phyloP scores from a whole-genome alignment of 106 monocot species.

The Dendrobium huoshanense region DNA sequence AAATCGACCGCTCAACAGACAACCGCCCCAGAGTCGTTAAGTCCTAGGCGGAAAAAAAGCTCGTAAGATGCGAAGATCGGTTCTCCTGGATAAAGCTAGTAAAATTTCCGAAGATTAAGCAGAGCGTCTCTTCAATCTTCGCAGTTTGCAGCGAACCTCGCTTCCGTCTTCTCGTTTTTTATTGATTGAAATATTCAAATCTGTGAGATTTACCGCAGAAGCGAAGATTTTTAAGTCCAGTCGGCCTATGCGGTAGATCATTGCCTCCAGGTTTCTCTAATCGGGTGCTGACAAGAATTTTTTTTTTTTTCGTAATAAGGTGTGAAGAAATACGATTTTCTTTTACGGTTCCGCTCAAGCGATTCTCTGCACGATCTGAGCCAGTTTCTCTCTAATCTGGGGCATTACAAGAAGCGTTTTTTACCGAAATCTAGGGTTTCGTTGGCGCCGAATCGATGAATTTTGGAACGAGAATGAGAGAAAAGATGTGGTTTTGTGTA shows the following conservation, averaged over 20 bases:
- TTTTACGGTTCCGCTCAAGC: too few relatives aligned
- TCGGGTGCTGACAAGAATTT: not conserved
- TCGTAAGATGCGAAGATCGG: too few relatives aligned
- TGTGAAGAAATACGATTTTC: not conserved
- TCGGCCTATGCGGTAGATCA: too few relatives aligned
- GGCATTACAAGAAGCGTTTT: not conserved
- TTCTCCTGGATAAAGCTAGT: not conserved
- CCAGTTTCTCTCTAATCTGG: not conserved
- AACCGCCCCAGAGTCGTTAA: too few relatives aligned
- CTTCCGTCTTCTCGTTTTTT: not conserved
- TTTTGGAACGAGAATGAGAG: conserved; percentile 22
- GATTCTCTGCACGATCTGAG: not conserved
- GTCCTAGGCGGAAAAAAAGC: too few relatives aligned
- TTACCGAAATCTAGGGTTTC: not conserved
- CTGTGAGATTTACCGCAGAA: not conserved
- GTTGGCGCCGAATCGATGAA: not conserved
- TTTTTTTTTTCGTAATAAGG: not conserved
- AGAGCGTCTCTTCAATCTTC: not conserved
- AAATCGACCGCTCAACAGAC: too few relatives aligned
- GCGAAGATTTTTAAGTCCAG: not conserved
- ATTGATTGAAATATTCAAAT: not conserved
- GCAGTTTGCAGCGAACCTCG: not conserved
- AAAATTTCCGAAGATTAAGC: not conserved
- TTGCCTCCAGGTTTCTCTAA: not conserved
- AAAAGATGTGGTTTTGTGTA: conserved; percentile 19